These are phyloP conservation scores for Suillus weaverae DNA, from an alignment of 768 basidiomycete genomes.

Conservation along the genomic window DNA sequence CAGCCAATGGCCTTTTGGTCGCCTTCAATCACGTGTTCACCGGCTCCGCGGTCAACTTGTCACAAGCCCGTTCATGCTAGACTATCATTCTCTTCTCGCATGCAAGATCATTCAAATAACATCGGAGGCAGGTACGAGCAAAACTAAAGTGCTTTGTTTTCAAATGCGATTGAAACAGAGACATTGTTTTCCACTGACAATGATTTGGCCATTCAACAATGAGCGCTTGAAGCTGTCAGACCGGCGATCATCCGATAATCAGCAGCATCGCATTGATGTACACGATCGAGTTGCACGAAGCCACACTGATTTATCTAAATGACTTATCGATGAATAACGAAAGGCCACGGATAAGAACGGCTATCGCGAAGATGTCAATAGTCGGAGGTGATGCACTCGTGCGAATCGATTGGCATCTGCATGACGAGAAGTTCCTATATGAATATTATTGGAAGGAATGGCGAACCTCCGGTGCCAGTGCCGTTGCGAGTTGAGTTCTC, in stretches of 20 bases:
- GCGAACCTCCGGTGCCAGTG: neutral
- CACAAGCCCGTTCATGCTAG: neutral
- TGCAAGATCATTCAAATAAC: neutral
- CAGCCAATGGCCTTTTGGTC: constrained; percentile 3
- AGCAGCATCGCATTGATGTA: neutral
- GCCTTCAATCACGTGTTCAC: neutral
- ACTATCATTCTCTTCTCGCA: neutral
- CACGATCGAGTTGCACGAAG: neutral
- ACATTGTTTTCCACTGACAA: neutral
- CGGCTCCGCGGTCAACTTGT: neutral
- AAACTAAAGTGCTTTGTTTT: neutral
- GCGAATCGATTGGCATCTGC: neutral
- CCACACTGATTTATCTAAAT: neutral
- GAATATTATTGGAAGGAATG: neutral
- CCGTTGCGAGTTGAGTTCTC: neutral
- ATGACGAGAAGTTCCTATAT: neutral
- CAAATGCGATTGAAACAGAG: neutral
- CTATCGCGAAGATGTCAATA: neutral
- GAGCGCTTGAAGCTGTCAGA: neutral
- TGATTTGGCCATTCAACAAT: neutral
- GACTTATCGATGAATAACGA: constrained; percentile 1
- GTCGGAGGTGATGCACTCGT: neutral
- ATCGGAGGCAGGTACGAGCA: neutral
- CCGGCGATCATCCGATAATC: neutral
- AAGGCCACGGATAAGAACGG: neutral